Evolutionary conservation across 2,329 filamentous ascomycete genomes (phyloP).

Genomic region (Pseudocercospora fijiensis): DNA sequence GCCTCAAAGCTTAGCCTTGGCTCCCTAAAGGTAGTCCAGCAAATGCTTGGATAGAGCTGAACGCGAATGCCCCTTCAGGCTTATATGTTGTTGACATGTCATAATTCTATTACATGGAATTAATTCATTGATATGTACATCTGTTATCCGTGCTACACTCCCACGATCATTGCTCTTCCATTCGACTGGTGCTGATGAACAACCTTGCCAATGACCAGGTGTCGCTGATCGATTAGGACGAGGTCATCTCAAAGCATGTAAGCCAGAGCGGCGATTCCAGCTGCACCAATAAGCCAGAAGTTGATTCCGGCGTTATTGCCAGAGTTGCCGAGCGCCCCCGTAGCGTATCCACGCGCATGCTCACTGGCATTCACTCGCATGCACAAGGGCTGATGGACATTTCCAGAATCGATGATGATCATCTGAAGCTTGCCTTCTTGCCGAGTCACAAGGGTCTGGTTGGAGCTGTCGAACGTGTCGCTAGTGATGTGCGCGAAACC

Average conservation of each 20-base stretch:
- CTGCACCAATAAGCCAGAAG: conserved; percentile 12
- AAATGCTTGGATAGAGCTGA: not conserved
- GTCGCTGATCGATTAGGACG: not conserved
- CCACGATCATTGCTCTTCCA: not conserved
- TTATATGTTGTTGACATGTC: not conserved
- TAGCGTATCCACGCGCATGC: conserved; percentile 8
- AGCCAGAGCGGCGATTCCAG: conserved; percentile 10
- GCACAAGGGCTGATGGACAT: conserved; percentile 15
- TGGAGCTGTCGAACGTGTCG: conserved; percentile 11
- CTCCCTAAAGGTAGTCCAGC: not conserved
- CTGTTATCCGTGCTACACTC: not conserved
- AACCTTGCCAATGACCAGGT: too few relatives aligned
- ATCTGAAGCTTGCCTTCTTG: conserved; percentile 15
- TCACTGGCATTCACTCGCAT: conserved; percentile 12
- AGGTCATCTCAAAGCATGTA: conserved; percentile 9
- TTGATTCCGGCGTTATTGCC: conserved; percentile 6
- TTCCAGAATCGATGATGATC: conserved; percentile 19
- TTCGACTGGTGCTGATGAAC: not conserved
- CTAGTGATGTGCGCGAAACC: conserved; percentile 20
- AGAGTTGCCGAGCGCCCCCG: conserved; percentile 8
- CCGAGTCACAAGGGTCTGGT: conserved; percentile 12
- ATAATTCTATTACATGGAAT: not conserved
- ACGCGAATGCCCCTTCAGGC: not conserved
- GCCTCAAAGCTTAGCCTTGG: not conserved
- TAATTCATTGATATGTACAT: not conserved